Base-by-base conservation (phyloP, 352 stramenopile species). In the Globisporangium emineosum region DNA sequence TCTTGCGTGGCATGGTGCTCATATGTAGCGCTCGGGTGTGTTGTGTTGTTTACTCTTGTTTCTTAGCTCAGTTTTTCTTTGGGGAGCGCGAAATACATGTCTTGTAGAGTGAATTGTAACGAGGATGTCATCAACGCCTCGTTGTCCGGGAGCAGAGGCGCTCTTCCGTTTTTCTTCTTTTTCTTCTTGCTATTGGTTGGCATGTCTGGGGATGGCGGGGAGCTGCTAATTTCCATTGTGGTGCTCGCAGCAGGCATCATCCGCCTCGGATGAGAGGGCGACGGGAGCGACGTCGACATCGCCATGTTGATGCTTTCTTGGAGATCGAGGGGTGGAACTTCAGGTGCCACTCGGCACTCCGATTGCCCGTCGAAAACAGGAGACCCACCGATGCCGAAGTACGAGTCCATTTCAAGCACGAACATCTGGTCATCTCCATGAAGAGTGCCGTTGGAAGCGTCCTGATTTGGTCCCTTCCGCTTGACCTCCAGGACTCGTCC, bases 321-420 rank as follows among this genome's bases (percentile, higher is more conserved):
- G 17, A 92, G 60, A 64, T 90, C 83, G 45, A 90, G 69, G 2
- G 81, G 83, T 8, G 77, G 79, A 29, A 88, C 67, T 50, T 88
- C 79, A 5, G 81, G 74, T 2, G 49, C 52, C 8, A 72, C 68
- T 9, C 68, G 67, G 15, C 63, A 66, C 55, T 76, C 66, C 3
- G 72, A 60, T 43, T 78, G 69, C 6, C 81, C 82, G 43, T 88
- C 70, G 62, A 93, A 91, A 10, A 93, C 82, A 6, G 85, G 85
- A 3, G 85, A 93, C 1, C 79, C 83, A 5, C 85, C 83, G n/a
- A 91, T 81, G 12, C 85, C 85, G 70, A 93, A 93, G 70, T 93
- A 93, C 35, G 82, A 89, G 70, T 93, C 85, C 85, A 93, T 93
- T 57, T 93, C 83, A 67, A 93, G 81, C 54, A 91, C 85, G 67